phyloP scores from a whole-genome alignment of 140 eudicot genomes.

The Bidens hawaiensis region DNA sequence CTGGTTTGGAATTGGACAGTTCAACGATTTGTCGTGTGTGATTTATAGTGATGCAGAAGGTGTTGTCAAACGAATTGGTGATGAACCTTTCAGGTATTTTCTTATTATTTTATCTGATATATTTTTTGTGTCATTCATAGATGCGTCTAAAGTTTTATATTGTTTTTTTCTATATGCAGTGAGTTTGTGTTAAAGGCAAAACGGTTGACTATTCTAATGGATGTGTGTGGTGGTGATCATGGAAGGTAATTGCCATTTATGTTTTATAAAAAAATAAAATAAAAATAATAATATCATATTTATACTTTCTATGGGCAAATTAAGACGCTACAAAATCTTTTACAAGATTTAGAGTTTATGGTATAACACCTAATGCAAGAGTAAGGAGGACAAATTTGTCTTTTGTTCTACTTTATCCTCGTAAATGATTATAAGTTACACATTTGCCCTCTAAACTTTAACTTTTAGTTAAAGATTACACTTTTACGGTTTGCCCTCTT shows the following conservation, averaged over 20 bases:
- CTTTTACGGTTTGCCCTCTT: too few species aligned
- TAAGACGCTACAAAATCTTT: too few species aligned
- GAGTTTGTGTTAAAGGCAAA: conserved; percentile 49
- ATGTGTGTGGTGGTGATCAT: background rate
- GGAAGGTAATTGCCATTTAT: conserved; percentile 46
- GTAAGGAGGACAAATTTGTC: too few species aligned
- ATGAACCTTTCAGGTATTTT: conserved; percentile 67
- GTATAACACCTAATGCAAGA: too few species aligned
- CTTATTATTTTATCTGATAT: background rate
- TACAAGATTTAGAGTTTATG: too few species aligned
- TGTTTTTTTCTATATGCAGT: conserved; percentile 28
- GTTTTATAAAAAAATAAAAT: too few species aligned
- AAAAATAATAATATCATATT: too few species aligned
- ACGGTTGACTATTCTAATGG: conserved; percentile 40
- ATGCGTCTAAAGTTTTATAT: background rate
- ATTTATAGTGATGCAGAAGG: conserved; percentile 50
- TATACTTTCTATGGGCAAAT: too few species aligned
- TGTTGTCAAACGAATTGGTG: conserved; percentile 55
- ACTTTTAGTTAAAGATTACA: too few species aligned
- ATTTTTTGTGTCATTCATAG: background rate
- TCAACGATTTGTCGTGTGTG: conserved; percentile 39
- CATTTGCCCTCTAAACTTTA: too few species aligned
- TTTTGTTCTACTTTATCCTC: too few species aligned
- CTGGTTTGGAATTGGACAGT: conserved; percentile 62
- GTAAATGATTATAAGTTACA: too few species aligned